These are phyloP conservation scores for Boechera stricta DNA, from an alignment of 345 rosid species.

Conservation along the genomic window DNA sequence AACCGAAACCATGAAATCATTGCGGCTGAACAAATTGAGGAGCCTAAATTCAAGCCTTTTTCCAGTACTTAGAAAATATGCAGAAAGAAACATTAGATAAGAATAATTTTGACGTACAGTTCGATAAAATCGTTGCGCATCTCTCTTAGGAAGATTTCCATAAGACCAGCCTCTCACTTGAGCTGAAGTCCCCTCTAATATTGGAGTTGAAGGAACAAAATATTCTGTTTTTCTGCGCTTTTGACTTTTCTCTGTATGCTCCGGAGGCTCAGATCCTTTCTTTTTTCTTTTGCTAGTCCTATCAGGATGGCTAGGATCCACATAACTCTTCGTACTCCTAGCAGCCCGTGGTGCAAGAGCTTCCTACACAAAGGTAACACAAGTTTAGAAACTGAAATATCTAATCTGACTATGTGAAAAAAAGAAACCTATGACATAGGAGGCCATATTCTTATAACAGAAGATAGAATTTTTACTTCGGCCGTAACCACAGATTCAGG, in stretches of 20 bases:
- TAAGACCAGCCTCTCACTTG: conserved; percentile 99
- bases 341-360: conserved; percentile 98
- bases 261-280: conserved; percentile 75
- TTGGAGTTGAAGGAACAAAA: conserved; percentile 64
- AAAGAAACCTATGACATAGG: neutral
- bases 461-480: conserved; percentile 62
- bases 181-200: conserved; percentile 89
- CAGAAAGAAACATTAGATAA: conserved; percentile 15
- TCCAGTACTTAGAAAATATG: neutral
- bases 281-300: conserved; percentile 85
- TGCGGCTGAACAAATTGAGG: neutral
- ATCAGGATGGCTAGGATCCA: conserved; percentile 75
- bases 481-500: conserved; percentile 90
- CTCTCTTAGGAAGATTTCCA: conserved; percentile 96
- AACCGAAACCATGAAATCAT: neutral
- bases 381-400: conserved; percentile 30
- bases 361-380: conserved; percentile 56
- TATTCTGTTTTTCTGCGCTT: conserved; percentile 88
- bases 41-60: conserved; percentile 6
- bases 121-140: conserved; percentile 92
- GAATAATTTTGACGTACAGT: conserved; percentile 57
- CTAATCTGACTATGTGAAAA: neutral
- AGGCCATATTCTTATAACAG: conserved; percentile 18
- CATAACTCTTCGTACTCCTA: conserved; percentile 87
- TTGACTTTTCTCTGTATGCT: conserved; percentile 65